phyloP scores from a whole-genome alignment of 805 yeast genomes.

The Sugiyamaella valdiviana region DNA sequence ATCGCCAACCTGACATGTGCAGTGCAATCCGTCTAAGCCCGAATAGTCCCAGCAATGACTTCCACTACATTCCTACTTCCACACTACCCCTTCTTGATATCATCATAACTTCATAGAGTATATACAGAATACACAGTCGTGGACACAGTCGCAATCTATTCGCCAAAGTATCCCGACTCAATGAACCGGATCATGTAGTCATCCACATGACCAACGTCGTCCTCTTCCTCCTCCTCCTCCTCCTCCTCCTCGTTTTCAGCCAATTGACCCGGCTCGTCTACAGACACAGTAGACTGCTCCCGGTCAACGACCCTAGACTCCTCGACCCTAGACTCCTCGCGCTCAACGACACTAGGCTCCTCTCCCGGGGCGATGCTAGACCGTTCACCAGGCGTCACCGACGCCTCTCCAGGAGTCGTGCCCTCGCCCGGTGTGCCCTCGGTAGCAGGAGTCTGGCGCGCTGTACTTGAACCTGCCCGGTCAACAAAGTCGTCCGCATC shows the following conservation, averaged over 20 bases:
- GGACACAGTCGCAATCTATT: conserved; percentile 17
- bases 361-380: conserved; percentile 3
- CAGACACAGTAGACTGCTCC: too few species aligned
- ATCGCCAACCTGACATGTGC: too few species aligned
- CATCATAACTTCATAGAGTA: background rate
- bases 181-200: conserved; percentile 93
- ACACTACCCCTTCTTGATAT: background rate
- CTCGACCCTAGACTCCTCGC: too few species aligned
- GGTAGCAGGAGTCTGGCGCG: conserved; percentile 1
- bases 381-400: conserved; percentile 11
- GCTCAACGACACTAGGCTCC: too few species aligned
- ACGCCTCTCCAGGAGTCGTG: too few species aligned
- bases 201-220: conserved; percentile 66
- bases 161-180: conserved; percentile 70
- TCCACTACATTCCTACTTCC: background rate
- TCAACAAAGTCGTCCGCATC: conserved; percentile 85
- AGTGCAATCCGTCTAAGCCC: too few species aligned
- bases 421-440: background rate
- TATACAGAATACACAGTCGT: conserved; percentile 6
- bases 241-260: conserved; percentile 8
- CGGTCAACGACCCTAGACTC: too few species aligned
- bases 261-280: conserved; percentile 3
- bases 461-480: background rate
- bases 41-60: too few species aligned
- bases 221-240: conserved; percentile 48